Base-by-base conservation (phyloP, 192 early-diverging fungal genomes). In the Coemansia sp. region DNA sequence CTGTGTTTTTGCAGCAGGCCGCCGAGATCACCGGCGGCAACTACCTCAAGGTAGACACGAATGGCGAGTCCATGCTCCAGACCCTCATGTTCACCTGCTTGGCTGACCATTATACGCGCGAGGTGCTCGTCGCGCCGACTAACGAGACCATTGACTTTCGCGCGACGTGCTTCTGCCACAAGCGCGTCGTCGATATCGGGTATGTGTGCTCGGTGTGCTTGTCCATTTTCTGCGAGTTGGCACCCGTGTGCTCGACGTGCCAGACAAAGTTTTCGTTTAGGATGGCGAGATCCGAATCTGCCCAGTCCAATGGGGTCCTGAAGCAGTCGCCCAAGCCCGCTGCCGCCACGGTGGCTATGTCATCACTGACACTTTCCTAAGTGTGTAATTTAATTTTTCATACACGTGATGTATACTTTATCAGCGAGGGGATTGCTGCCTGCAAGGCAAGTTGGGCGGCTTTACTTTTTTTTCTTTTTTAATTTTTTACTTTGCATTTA, bases 171-270 rank as follows among this genome's bases (percentile, higher is more conserved):
- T 99, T 99, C 62, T 99, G 98, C 74, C 98, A 99, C 79, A 95
- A 94, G 70, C 88, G 86, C 51, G 90, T 94, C 41, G 89, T 98
- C 14, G 93, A 95, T 69, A 87, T 97, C 67, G 98, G 95, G 0
- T 98, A 87, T 80, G 98, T 99, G n/a, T 99, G 98, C 73, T 96
- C 95, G 1, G 96, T 98, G 13, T 99, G 98, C 70, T 75, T 99
- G 33, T 96, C 98, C 17, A 96, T 92, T 64, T 92, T 92, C 77
- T 92, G 91, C 67, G 70, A 83, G 48, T 85, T 84, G 69, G 86
- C 89, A 8, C 91, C 91, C 0, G 88, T 92, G 1, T 92, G 91
- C 79, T 92, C 91, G 21, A 92, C 91, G 11, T 92, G 91, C 87
- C 84, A 88, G 60, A 91, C 90, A 34, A 91, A 89, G 57, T 91